These are phyloP conservation scores for Pulicaria dysenterica DNA, from an alignment of 129 eudicot genomes.

Conservation along the genomic window DNA sequence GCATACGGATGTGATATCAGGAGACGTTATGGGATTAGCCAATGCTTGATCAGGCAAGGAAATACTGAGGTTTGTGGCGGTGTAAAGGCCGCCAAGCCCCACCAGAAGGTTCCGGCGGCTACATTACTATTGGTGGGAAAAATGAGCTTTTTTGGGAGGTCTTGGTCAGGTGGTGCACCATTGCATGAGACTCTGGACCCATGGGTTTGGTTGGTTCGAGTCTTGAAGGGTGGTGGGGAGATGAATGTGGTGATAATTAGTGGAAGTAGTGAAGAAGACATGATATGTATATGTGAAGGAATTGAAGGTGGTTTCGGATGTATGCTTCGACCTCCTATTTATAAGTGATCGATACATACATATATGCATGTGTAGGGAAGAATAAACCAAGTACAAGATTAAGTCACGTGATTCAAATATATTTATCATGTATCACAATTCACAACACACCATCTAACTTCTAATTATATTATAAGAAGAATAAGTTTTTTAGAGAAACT, in stretches of 20 bases:
- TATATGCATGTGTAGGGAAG: too few species aligned
- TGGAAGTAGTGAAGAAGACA: constrained; percentile 1
- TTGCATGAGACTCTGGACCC: constrained; percentile 21
- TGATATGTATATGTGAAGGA: background rate
- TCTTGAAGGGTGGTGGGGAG: background rate
- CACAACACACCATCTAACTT: too few species aligned
- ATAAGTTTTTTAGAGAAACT: too few species aligned
- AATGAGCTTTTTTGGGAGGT: constrained; percentile 1
- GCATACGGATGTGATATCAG: constrained; percentile 1
- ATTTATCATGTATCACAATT: too few species aligned
- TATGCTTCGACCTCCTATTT: background rate
- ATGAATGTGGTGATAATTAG: background rate
- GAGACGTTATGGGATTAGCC: constrained; percentile 11
- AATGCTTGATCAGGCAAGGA: constrained; percentile 10
- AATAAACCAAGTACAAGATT: too few species aligned
- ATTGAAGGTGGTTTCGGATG: background rate
- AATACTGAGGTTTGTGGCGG: background rate
- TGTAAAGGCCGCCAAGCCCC: constrained; percentile 22
- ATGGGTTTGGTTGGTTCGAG: background rate
- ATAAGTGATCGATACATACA: background rate
- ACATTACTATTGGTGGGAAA: constrained; percentile 4
- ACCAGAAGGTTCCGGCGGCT: constrained; percentile 18
- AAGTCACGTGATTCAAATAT: too few species aligned
- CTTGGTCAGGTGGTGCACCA: background rate
- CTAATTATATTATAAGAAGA: too few species aligned